Evolutionary conservation across 2,329 filamentous ascomycete genomes (phyloP).

Genomic region (Trichophyton equinum): DNA sequence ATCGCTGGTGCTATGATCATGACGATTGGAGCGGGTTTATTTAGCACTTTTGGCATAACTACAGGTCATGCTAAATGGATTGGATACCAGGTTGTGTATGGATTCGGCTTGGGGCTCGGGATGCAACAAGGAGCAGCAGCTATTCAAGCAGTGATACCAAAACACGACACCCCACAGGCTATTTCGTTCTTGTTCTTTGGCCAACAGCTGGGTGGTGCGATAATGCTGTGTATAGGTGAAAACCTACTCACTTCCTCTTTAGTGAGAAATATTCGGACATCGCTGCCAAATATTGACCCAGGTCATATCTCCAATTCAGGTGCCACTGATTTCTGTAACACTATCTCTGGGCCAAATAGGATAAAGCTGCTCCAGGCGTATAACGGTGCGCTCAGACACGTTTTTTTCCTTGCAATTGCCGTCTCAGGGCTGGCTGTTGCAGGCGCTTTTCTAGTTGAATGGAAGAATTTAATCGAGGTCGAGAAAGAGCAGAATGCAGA

Average conservation of each 20-base stretch:
- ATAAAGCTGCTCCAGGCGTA: neutral
- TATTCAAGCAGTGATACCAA: constrained; percentile 14
- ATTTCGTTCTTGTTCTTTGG: neutral
- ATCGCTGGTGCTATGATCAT: constrained; percentile 14
- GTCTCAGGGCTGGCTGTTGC: neutral
- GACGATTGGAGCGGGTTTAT: constrained; percentile 18
- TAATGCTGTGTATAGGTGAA: neutral
- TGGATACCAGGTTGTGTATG: constrained; percentile 17
- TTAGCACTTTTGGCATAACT: constrained; percentile 17
- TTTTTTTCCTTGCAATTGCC: neutral
- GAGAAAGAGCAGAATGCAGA: neutral
- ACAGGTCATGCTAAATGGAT: constrained; percentile 16
- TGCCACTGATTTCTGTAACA: neutral
- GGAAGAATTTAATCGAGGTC: neutral
- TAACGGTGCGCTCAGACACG: neutral
- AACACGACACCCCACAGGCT: neutral
- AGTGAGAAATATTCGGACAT: neutral
- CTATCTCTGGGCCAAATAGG: neutral
- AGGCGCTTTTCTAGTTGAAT: neutral
- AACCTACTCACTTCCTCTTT: neutral
- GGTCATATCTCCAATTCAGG: neutral
- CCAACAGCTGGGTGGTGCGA: neutral
- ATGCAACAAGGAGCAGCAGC: constrained; percentile 14
- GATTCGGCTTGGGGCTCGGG: constrained; percentile 15
- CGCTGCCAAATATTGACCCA: neutral